These are phyloP conservation scores for Jatropha podagrica DNA, from an alignment of 441 rosid genomes.

Conservation along the genomic window DNA sequence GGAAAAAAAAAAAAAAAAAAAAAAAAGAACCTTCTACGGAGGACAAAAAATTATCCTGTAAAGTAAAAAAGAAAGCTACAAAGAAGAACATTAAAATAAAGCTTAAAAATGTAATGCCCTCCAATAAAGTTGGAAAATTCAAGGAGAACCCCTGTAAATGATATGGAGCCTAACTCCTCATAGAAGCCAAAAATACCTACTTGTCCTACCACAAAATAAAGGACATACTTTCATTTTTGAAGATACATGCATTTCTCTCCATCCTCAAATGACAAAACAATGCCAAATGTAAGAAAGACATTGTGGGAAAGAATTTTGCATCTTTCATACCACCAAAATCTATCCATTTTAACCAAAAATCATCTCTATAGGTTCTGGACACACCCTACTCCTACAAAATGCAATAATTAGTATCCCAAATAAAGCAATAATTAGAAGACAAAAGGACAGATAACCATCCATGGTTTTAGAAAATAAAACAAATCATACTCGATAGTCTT, in stretches of 20 bases:
- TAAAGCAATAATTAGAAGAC: neutral
- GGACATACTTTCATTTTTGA: neutral
- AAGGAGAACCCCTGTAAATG: neutral
- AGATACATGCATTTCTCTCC: neutral
- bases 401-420: neutral
- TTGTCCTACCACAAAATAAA: neutral
- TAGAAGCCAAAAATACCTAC: neutral
- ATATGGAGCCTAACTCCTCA: neutral
- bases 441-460: neutral
- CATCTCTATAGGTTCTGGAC: neutral
- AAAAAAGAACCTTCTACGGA: neutral
- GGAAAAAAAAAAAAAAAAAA: neutral
- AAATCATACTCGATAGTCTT: neutral
- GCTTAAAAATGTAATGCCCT: neutral
- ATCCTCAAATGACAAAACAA: neutral
- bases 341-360: too few species aligned
- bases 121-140: neutral
- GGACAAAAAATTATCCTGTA: neutral
- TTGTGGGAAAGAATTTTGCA: too few species aligned
- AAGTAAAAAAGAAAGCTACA: neutral
- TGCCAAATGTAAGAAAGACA: neutral
- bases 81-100: neutral
- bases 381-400: neutral
- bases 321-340: too few species aligned
- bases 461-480: neutral